phyloP scores from a whole-genome alignment of 1,139 yeast species.

The Kluyveromyces marxianus region DNA sequence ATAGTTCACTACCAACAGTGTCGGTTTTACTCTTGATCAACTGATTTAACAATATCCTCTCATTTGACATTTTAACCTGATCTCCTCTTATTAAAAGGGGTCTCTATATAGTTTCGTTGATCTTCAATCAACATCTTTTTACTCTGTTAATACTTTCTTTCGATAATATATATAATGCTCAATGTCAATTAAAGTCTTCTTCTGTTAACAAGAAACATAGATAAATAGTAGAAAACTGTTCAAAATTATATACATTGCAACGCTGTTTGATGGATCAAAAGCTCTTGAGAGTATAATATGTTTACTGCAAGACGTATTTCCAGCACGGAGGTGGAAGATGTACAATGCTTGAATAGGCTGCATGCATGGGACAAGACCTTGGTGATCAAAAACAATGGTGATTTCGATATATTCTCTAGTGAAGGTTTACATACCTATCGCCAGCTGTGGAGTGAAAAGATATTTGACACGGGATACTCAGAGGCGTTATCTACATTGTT shows the following conservation, averaged over 20 bases:
- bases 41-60: constrained; percentile 13
- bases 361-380: constrained; percentile 2
- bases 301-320: constrained; percentile 3
- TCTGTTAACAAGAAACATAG: no score
- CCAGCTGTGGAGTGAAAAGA: constrained; percentile 3
- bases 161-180: no score
- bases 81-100: no score
- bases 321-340: constrained; percentile 1
- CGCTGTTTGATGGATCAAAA: background rate
- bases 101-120: no score
- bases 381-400: constrained; percentile 6
- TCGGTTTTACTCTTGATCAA: constrained; percentile 16
- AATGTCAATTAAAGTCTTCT: no score
- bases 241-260: background rate
- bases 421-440: constrained; percentile 6
- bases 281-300: background rate
- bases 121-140: no score
- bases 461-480: constrained; percentile 18
- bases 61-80: constrained; percentile 7
- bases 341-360: constrained; percentile 1
- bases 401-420: constrained; percentile 6
- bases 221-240: no score
- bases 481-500: constrained; percentile 24
- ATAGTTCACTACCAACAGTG: constrained; percentile 20
- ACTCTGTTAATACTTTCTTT: no score